Conservation (phyloP, 352 stramenopile species). For the Globisporangium parvum region DNA sequence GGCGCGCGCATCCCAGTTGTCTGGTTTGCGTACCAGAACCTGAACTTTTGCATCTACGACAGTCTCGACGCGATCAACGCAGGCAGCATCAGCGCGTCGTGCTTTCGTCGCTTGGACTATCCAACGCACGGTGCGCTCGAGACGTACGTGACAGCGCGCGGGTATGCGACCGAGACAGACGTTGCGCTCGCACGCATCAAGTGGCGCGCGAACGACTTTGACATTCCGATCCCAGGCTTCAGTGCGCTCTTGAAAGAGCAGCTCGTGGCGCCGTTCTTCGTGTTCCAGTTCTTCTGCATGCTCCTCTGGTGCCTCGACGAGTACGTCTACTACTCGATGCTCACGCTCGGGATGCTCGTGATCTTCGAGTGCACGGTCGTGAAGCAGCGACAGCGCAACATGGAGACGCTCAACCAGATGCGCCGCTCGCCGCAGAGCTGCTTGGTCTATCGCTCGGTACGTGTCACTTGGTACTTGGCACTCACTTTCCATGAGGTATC, state of each 20-base stretch:
- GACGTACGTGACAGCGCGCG: conserved; percentile 16
- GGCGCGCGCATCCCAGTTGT: conserved; percentile 30
- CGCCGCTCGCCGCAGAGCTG: conserved; percentile 51
- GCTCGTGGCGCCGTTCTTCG: conserved; percentile 94
- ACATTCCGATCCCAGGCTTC: conserved; percentile 85
- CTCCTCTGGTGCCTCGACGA: conserved; percentile 95
- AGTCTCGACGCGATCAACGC: conserved; percentile 19
- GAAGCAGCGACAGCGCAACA: conserved; percentile 84
- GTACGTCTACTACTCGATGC: conserved; percentile 96
- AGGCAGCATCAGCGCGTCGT: conserved; percentile 4
- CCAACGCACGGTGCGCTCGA: conserved; percentile 25
- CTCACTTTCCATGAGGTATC: not conserved
- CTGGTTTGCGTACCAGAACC: conserved; percentile 76
- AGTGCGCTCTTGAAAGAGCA: conserved; percentile 88
- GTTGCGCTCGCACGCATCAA: conserved; percentile 26
- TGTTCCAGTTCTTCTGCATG: conserved; percentile 96
- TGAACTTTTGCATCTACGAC: conserved; percentile 64
- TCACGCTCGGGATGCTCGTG: conserved; percentile 93
- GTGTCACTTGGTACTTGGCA: not conserved
- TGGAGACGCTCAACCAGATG: conserved; percentile 88
- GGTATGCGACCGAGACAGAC: conserved; percentile 11
- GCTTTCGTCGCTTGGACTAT: conserved; percentile 41
- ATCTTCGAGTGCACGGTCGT: conserved; percentile 93
- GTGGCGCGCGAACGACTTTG: conserved; percentile 73
- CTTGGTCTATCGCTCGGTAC: conserved; percentile 65